Percentiles rank a stretch among this genome's conserved stretches.
phyloP scores from a whole-genome alignment of 2,329 filamentous ascomycete species.

The Trichoderma sp. region DNA sequence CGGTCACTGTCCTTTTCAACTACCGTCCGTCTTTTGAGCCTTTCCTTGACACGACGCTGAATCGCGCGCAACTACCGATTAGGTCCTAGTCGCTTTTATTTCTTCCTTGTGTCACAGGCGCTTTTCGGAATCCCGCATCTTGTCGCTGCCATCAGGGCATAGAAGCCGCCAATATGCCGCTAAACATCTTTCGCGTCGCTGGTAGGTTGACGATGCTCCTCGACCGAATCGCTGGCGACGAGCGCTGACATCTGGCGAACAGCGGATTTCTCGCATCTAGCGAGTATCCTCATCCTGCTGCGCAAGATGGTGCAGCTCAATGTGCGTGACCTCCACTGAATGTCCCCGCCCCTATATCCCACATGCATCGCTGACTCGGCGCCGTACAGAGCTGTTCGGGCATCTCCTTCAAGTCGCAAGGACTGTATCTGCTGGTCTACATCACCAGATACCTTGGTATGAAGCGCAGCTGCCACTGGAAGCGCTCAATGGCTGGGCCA shows the following conservation, averaged over 20 bases:
- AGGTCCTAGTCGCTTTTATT: not conserved
- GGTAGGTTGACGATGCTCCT: conserved; percentile 43
- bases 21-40: not conserved
- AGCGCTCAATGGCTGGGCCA: not conserved
- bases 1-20: conserved; percentile 1
- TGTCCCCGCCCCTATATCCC: not conserved
- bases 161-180: conserved; percentile 43
- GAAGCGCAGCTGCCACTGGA: conserved; percentile 6
- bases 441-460: conserved; percentile 85
- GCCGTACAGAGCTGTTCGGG: conserved; percentile 82
- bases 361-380: conserved; percentile 23
- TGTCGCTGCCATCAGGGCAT: conserved; percentile 2
- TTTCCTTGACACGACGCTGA: not conserved
- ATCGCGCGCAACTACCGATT: not conserved
- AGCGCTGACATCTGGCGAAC: conserved; percentile 27
- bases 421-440: conserved; percentile 91
- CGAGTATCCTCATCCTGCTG: conserved; percentile 90
- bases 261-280: conserved; percentile 95
- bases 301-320: conserved; percentile 96
- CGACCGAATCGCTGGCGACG: not conserved
- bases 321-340: conserved; percentile 48
- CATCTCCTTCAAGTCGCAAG: conserved; percentile 98
- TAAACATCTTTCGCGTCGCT: conserved; percentile 61
- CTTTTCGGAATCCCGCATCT: not conserved
- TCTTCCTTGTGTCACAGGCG: not conserved